Percentiles rank a stretch among this genome's conserved stretches.
Evolutionary conservation across 2,329 filamentous ascomycete genomes (phyloP).

Genomic region (Talaromyces sp.): DNA sequence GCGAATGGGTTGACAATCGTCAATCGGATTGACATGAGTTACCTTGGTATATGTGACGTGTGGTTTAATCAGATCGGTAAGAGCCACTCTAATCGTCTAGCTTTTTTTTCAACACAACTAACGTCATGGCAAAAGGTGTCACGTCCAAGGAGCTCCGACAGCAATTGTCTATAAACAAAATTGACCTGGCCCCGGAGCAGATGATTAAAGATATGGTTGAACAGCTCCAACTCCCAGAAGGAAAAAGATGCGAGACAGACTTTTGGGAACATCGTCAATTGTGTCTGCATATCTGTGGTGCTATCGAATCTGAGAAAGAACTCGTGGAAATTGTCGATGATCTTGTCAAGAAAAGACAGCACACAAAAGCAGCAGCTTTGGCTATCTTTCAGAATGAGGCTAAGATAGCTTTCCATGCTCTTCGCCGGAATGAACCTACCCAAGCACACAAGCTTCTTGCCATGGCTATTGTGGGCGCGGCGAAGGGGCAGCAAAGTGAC

Average conservation of each 20-base stretch:
- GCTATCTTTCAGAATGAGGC: conserved; percentile 57
- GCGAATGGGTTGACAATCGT: conserved; percentile 51
- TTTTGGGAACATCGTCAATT: conserved; percentile 55
- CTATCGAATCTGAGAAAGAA: conserved; percentile 50
- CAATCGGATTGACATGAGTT: conserved; percentile 55
- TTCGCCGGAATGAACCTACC: conserved; percentile 50
- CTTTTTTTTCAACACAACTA: background rate
- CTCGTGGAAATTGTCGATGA: conserved; percentile 46
- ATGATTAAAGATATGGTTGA: conserved; percentile 49
- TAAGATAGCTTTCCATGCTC: conserved; percentile 52
- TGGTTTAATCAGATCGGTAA: conserved; percentile 54
- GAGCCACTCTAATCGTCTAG: background rate
- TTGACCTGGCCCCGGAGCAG: conserved; percentile 26
- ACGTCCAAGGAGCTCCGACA: conserved; percentile 16
- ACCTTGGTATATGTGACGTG: conserved; percentile 54
- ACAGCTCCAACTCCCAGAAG: conserved; percentile 48
- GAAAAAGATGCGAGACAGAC: conserved; percentile 48
- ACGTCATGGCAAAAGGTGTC: conserved; percentile 17
- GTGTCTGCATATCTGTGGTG: conserved; percentile 56
- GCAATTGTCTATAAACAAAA: conserved; percentile 12
- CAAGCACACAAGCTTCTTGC: conserved; percentile 55
- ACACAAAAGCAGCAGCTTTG: conserved; percentile 59
- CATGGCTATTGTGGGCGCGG: conserved; percentile 45
- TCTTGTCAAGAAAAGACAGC: conserved; percentile 49
- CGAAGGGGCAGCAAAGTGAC: conserved; percentile 43